Evolutionary conservation across 352 stramenopile species (phyloP).

Genomic region (Phytophthora podocarpi): DNA sequence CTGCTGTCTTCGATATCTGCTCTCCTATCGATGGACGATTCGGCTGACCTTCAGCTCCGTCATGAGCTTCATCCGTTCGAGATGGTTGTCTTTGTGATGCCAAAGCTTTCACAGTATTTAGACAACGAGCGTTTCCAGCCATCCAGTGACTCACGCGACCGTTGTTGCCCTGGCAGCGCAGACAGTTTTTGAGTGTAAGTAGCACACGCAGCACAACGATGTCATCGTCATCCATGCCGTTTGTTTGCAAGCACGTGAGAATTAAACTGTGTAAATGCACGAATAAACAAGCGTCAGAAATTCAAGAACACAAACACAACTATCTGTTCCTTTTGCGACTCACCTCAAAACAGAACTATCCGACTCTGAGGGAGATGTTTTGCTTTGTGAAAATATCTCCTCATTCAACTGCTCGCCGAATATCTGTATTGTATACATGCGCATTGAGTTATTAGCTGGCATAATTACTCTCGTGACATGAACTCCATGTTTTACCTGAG

Average conservation of each 20-base stretch:
- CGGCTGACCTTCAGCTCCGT: slow-evolving; percentile 1
- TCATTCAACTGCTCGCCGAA: slow-evolving; percentile 64
- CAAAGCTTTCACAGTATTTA: slow-evolving; percentile 30
- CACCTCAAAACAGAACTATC: slow-evolving; percentile 34
- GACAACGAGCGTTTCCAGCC: slow-evolving; percentile 22
- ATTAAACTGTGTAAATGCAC: slow-evolving; percentile 24
- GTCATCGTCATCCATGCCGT: not conserved
- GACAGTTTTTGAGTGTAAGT: slow-evolving; percentile 62
- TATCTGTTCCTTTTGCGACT: not conserved
- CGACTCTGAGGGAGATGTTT: not conserved
- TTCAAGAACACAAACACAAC: no score
- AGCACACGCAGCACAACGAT: slow-evolving; percentile 52
- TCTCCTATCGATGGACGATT: slow-evolving; percentile 25
- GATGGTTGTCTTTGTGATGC: slow-evolving; percentile 1
- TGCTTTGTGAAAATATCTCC: slow-evolving; percentile 43
- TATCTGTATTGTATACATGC: slow-evolving; percentile 41
- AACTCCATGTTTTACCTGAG: slow-evolving; percentile 48
- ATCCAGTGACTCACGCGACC: slow-evolving; percentile 41
- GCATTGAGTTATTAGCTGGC: not conserved
- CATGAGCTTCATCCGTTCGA: slow-evolving; percentile 1
- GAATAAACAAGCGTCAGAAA: not conserved
- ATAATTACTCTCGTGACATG: not conserved
- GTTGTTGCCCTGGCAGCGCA: slow-evolving; percentile 50
- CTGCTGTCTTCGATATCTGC: slow-evolving; percentile 56
- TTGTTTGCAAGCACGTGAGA: slow-evolving; percentile 32